Evolutionary conservation across 805 yeast species (phyloP).

Genomic region (Suhomyces sp.): DNA sequence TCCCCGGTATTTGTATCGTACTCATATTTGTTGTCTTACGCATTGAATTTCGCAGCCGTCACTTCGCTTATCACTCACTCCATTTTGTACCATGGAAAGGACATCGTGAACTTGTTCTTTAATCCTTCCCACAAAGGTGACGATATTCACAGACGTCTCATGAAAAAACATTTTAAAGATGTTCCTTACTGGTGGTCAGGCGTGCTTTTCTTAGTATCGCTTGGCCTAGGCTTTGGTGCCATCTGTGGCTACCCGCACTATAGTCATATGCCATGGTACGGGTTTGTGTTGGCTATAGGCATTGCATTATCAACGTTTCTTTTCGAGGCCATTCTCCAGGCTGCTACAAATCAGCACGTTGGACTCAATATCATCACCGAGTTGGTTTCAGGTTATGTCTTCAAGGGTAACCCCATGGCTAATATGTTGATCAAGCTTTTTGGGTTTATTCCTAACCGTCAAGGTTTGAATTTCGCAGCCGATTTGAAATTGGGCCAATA

Average conservation of each 20-base stretch:
- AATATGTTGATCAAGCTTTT: slow-evolving; percentile 18
- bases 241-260: slow-evolving; percentile 13
- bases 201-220: slow-evolving; percentile 22
- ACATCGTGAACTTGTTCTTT: slow-evolving; percentile 13
- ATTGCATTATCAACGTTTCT: slow-evolving; percentile 14
- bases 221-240: slow-evolving; percentile 15
- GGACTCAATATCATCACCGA: slow-evolving; percentile 19
- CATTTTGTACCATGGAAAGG: slow-evolving; percentile 17
- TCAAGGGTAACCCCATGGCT: slow-evolving; percentile 18
- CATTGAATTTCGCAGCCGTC: slow-evolving; percentile 20
- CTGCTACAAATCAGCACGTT: slow-evolving; percentile 19
- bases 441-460: slow-evolving; percentile 19
- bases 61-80: slow-evolving; percentile 19
- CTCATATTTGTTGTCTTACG: slow-evolving; percentile 19
- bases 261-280: slow-evolving; percentile 19
- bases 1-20: slow-evolving; percentile 19
- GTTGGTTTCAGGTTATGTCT: slow-evolving; percentile 17
- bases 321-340: slow-evolving; percentile 18
- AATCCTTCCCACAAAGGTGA: slow-evolving; percentile 15
- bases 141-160: slow-evolving; percentile 20
- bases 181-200: slow-evolving; percentile 24
- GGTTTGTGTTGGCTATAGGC: slow-evolving; percentile 13
- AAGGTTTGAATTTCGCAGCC: slow-evolving; percentile 16
- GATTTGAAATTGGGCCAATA: slow-evolving; percentile 20
- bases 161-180: slow-evolving; percentile 16